These are phyloP conservation scores for Phaeodactylum tricornutum DNA, from an alignment of 108 stramenopile genomes.

Conservation along the genomic window DNA sequence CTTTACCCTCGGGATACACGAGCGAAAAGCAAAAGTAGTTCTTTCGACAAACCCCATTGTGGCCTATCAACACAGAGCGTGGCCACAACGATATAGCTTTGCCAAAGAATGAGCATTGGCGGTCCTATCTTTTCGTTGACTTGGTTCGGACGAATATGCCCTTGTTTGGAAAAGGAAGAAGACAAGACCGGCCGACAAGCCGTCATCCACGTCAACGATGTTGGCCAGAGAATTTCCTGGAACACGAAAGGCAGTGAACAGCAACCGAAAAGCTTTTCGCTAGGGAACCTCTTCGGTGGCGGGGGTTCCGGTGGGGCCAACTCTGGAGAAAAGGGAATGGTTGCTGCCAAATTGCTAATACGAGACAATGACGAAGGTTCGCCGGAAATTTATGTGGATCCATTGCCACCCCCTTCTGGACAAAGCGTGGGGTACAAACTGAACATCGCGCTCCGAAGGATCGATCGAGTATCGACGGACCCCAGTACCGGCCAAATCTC, in stretches of 20 bases:
- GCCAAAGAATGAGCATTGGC: too few relatives aligned
- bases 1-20: too few relatives aligned
- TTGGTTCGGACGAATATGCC: constrained; percentile 37
- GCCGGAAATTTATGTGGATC: neutral
- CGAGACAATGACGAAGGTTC: constrained; percentile 2
- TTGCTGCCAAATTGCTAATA: too few relatives aligned
- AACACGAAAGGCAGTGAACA: constrained; percentile 24
- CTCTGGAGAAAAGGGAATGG: too few relatives aligned
- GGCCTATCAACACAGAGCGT: too few relatives aligned
- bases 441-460: constrained; percentile 2
- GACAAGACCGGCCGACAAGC: constrained; percentile 42
- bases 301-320: too few relatives aligned
- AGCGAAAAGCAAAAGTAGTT: too few relatives aligned
- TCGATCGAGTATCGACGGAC: neutral
- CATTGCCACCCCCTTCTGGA: neutral
- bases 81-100: too few relatives aligned
- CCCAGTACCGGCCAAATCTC: neutral
- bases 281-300: neutral
- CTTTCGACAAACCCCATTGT: too few relatives aligned
- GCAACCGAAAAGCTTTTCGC: neutral
- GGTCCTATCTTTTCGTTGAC: constrained; percentile 28
- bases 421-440: constrained; percentile 1
- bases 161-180: constrained; percentile 61
- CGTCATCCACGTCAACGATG: constrained; percentile 17
- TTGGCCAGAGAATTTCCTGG: neutral